A percentile compares a stretch with the other conserved stretches of the same genome.
These are phyloP conservation scores for Marasmius oreades DNA, from an alignment of 1,284 basidiomycete species.

Conservation along the genomic window DNA sequence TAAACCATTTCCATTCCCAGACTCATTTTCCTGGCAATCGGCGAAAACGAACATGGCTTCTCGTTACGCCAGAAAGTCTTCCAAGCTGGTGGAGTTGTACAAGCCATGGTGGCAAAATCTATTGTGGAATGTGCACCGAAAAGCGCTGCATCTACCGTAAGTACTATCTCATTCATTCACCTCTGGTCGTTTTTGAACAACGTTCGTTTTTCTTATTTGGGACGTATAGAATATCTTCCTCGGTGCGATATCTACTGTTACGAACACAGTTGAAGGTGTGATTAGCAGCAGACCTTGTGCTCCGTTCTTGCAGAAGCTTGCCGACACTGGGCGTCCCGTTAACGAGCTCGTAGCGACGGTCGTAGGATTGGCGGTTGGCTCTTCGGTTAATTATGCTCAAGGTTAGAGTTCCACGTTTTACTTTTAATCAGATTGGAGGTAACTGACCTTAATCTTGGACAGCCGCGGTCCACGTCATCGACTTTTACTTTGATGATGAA, in stretches of 20 bases:
- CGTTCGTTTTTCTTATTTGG: no score
- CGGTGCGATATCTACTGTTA: constrained; percentile 18
- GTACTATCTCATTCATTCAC: constrained; percentile 10
- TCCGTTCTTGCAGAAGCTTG: constrained; percentile 40
- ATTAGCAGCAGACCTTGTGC: constrained; percentile 34
- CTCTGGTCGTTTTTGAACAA: no score
- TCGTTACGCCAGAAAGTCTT: constrained; percentile 26
- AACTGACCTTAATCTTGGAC: neutral
- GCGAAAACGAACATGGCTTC: constrained; percentile 31
- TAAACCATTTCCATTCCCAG: constrained; percentile 14
- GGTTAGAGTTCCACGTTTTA: constrained; percentile 21
- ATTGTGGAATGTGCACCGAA: constrained; percentile 28
- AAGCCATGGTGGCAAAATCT: constrained; percentile 29
- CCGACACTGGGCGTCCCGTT: constrained; percentile 35
- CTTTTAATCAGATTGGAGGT: neutral
- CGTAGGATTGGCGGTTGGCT: constrained; percentile 44
- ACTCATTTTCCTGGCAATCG: constrained; percentile 32
- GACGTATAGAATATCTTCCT: constrained; percentile 14
- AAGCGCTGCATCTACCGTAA: constrained; percentile 24
- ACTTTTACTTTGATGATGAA: constrained; percentile 52
- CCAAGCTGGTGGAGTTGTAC: constrained; percentile 30
- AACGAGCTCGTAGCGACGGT: constrained; percentile 43
- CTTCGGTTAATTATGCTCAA: constrained; percentile 44
- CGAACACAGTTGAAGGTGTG: constrained; percentile 25
- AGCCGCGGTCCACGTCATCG: constrained; percentile 44